Evolutionary conservation across 164 flowering plant species (phyloP).

Genomic region (Pachysandra terminalis): DNA sequence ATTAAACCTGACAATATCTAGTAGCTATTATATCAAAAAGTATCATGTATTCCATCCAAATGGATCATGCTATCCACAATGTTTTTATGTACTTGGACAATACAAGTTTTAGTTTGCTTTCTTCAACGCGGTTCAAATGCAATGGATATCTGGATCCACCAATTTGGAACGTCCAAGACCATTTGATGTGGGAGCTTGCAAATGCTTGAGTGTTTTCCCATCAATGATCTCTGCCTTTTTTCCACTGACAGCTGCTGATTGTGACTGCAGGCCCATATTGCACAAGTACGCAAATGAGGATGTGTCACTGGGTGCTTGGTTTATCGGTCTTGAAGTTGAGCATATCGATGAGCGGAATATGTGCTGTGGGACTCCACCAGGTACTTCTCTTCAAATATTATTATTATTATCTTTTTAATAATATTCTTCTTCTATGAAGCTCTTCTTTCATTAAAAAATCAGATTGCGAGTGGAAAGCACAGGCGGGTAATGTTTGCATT

Average conservation of each 20-base stretch:
- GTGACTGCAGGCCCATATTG: conserved; percentile 58
- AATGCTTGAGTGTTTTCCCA: background rate
- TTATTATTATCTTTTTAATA: background rate
- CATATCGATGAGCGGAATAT: conserved; percentile 80
- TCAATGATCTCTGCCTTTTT: too few species aligned
- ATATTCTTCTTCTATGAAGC: background rate
- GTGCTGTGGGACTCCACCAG: conserved; percentile 96
- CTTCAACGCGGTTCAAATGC: background rate
- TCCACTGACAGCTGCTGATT: background rate
- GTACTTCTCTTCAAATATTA: conserved; percentile 25
- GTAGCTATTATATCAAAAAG: background rate
- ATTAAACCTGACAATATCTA: background rate
- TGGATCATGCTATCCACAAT: background rate
- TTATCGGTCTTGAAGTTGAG: conserved; percentile 86
- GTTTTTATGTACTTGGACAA: background rate
- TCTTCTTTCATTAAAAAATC: background rate
- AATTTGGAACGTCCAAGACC: background rate
- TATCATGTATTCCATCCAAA: background rate
- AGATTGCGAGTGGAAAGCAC: conserved; percentile 26
- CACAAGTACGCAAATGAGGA: conserved; percentile 94
- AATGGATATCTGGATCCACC: too few species aligned
- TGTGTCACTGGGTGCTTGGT: conserved; percentile 91
- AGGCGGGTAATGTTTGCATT: conserved; percentile 22
- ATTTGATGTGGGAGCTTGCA: background rate
- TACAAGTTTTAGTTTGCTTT: background rate